Evolutionary conservation across 805 yeast genomes (phyloP).

Genomic region (Clavispora asparagi): DNA sequence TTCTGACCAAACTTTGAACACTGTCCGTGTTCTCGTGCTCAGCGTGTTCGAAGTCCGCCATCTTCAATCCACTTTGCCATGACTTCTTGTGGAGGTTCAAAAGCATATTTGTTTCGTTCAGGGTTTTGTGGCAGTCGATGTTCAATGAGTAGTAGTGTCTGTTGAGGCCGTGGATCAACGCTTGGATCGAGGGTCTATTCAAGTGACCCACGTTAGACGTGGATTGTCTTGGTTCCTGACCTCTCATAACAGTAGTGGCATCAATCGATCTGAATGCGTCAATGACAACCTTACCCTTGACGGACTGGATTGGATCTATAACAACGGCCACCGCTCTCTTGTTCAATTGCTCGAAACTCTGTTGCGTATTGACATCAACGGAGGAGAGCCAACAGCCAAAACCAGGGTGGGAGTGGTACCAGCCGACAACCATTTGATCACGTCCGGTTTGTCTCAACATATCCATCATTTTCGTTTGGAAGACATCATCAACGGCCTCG

Average conservation of each 20-base stretch:
- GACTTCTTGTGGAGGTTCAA: constrained; percentile 89
- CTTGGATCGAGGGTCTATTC: constrained; percentile 95
- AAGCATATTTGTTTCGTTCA: constrained; percentile 88
- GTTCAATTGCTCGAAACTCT: constrained; percentile 93
- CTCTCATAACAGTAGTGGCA: constrained; percentile 83
- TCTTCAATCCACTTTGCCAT: constrained; percentile 89
- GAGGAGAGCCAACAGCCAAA: constrained; percentile 99
- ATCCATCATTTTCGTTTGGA: constrained; percentile 99
- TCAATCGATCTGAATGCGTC: constrained; percentile 96
- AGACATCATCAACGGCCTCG: constrained; percentile 98
- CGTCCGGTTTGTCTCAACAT: constrained; percentile 99
- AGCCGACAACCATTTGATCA: constrained; percentile 98
- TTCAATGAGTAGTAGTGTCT: constrained; percentile 95
- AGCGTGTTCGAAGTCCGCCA: constrained; percentile 70
- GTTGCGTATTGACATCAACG: constrained; percentile 97
- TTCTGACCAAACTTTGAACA: constrained; percentile 75
- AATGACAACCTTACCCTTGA: constrained; percentile 96
- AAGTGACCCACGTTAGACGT: constrained; percentile 93
- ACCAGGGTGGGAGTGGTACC: constrained; percentile 99
- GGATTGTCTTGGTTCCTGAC: constrained; percentile 96
- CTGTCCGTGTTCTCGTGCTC: constrained; percentile 72
- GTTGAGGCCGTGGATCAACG: constrained; percentile 92
- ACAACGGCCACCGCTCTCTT: constrained; percentile 97
- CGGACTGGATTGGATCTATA: constrained; percentile 97
- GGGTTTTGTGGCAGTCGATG: constrained; percentile 90